Evolutionary conservation across 768 basidiomycete species (phyloP).

Genomic region (Fistulinella prunicolor): DNA sequence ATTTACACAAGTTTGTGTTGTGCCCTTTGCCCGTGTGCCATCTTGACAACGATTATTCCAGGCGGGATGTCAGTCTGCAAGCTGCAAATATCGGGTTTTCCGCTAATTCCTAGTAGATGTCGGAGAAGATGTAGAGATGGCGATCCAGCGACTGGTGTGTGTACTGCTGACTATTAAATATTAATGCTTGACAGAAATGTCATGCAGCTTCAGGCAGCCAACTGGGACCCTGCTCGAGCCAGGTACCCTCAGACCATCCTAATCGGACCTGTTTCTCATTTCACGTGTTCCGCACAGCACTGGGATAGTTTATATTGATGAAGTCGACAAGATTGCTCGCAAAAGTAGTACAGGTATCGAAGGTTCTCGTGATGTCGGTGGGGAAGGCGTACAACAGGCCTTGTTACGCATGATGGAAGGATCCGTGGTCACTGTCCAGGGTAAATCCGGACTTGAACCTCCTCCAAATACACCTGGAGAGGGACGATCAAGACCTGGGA

Average conservation of each 20-base stretch:
- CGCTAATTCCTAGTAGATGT: conserved; percentile 56
- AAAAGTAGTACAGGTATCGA: conserved; percentile 57
- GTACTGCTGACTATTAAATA: conserved; percentile 12
- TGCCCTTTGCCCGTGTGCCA: conserved; percentile 1
- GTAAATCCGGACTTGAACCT: conserved; percentile 51
- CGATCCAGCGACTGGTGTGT: conserved; percentile 78
- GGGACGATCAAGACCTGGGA: conserved; percentile 47
- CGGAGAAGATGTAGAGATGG: conserved; percentile 94
- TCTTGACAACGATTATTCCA: conserved; percentile 28
- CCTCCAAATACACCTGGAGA: conserved; percentile 43
- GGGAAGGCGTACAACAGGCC: conserved; percentile 95
- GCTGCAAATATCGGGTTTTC: not conserved
- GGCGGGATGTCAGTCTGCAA: conserved; percentile 65
- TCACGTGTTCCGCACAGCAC: conserved; percentile 46
- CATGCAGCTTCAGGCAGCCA: conserved; percentile 78
- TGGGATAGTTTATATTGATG: conserved; percentile 96
- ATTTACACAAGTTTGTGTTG: conserved; percentile 72
- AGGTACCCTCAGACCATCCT: conserved; percentile 45
- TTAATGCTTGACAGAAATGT: not conserved
- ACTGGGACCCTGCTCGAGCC: conserved; percentile 83
- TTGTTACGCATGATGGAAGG: conserved; percentile 95
- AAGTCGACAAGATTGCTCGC: conserved; percentile 89
- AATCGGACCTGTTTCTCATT: not conserved
- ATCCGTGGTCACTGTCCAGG: conserved; percentile 75
- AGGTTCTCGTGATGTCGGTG: conserved; percentile 83